These are phyloP conservation scores for Gentiana straminea DNA, from an alignment of 257 asterid genomes.

Conservation along the genomic window DNA sequence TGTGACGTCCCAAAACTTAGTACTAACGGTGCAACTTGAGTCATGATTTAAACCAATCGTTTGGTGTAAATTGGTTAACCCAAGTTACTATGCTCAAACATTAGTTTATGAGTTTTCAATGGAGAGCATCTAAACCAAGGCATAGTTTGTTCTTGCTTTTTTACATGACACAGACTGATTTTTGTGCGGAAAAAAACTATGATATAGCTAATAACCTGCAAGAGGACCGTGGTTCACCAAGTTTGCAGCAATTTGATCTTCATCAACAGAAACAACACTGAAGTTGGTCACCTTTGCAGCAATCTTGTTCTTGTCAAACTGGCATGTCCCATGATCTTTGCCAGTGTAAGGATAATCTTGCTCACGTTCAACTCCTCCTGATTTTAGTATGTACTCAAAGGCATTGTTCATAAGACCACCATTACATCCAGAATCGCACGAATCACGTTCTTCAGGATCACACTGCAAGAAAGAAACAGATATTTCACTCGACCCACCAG, in stretches of 20 bases:
- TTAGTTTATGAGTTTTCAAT: too few species aligned
- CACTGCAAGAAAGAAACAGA: constrained; percentile 35
- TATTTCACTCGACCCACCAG: not conserved
- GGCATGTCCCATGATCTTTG: constrained; percentile 41
- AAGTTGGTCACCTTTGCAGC: constrained; percentile 71
- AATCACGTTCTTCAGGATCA: constrained; percentile 44
- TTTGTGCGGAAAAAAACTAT: too few species aligned
- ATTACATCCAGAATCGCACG: constrained; percentile 74
- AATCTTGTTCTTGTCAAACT: constrained; percentile 45
- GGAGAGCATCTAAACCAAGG: too few species aligned
- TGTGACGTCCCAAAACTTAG: too few species aligned
- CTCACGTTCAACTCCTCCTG: constrained; percentile 71
- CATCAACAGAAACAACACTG: constrained; percentile 61
- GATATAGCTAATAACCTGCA: constrained; percentile 36
- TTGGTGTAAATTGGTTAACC: too few species aligned
- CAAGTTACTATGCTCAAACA: too few species aligned
- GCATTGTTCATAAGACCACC: constrained; percentile 94
- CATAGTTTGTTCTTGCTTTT: too few species aligned
- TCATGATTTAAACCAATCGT: too few species aligned
- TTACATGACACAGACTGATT: too few species aligned
- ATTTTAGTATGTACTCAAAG: constrained; percentile 67
- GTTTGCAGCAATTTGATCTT: constrained; percentile 85
- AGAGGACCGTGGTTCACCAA: constrained; percentile 83
- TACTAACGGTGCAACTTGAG: too few species aligned
- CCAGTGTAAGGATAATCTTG: constrained; percentile 81